A percentile compares a stretch with the other conserved stretches of the same genome.
These are phyloP conservation scores for Aechmea fasciata DNA, from an alignment of 176 grass and related monocot genomes.

Conservation along the genomic window DNA sequence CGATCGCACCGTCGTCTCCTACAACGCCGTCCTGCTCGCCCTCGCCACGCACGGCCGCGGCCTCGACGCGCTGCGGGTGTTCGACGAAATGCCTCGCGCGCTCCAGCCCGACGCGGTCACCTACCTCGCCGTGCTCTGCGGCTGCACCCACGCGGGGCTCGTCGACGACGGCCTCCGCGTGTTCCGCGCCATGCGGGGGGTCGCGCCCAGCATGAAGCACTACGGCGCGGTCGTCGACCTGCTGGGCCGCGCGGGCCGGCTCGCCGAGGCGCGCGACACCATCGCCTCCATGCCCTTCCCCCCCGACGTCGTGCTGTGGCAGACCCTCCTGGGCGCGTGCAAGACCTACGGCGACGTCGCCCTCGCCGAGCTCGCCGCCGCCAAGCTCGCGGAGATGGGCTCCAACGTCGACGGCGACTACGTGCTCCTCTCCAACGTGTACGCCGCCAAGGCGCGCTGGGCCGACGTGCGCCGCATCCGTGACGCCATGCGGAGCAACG, in stretches of 20 bases:
- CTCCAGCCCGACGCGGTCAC: slow-evolving; percentile 56
- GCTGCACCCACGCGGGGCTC: slow-evolving; percentile 75
- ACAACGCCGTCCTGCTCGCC: slow-evolving; percentile 56
- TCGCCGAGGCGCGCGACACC: slow-evolving; percentile 50
- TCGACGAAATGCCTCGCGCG: slow-evolving; percentile 57
- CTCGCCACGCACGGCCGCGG: slow-evolving; percentile 61
- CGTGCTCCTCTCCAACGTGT: slow-evolving; percentile 83
- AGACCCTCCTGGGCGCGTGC: slow-evolving; percentile 61
- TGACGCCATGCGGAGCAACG: slow-evolving; percentile 56
- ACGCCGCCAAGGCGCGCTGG: slow-evolving; percentile 63
- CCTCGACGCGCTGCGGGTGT: slow-evolving; percentile 40
- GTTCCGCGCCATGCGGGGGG: slow-evolving; percentile 46
- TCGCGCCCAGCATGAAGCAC: slow-evolving; percentile 60
- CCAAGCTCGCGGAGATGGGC: slow-evolving; percentile 51
- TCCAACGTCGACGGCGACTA: slow-evolving; percentile 76
- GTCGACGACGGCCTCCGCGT: slow-evolving; percentile 63
- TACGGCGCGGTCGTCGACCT: slow-evolving; percentile 75
- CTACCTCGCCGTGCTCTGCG: slow-evolving; percentile 60
- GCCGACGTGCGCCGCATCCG: slow-evolving; percentile 56
- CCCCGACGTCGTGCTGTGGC: slow-evolving; percentile 73
- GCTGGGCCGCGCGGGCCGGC: slow-evolving; percentile 56
- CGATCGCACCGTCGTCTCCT: slow-evolving; percentile 51
- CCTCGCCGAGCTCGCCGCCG: slow-evolving; percentile 51
- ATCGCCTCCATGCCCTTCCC: slow-evolving; percentile 59
- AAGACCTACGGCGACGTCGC: slow-evolving; percentile 57